Percentiles rank a stretch among this genome's conserved stretches.
These are phyloP conservation scores for Pythium periplocum DNA, from an alignment of 352 stramenopile genomes.

Conservation along the genomic window DNA sequence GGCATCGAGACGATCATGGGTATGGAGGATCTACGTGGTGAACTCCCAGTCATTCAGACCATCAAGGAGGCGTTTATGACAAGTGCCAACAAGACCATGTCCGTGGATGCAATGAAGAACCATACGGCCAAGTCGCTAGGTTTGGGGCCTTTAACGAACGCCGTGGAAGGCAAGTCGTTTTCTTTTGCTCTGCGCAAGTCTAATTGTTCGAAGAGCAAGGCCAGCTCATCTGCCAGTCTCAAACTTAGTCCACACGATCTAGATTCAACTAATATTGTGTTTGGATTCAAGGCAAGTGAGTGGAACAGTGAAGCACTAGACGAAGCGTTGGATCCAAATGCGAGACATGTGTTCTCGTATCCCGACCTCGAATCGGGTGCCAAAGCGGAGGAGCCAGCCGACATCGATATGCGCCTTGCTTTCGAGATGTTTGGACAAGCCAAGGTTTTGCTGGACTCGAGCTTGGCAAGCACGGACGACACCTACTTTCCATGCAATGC, in stretches of 20 bases:
- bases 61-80: no score
- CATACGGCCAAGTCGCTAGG: no score
- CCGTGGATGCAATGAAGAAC: no score
- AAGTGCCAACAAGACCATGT: no score
- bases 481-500: slow-evolving; percentile 1
- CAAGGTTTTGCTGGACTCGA: slow-evolving; percentile 6
- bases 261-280: slow-evolving; percentile 26
- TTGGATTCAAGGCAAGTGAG: slow-evolving; percentile 34
- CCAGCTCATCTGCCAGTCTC: no score
- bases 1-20: no score
- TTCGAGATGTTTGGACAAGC: slow-evolving; percentile 2
- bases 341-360: slow-evolving; percentile 1
- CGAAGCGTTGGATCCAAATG: slow-evolving; percentile 6
- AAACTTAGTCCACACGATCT: slow-evolving; percentile 35
- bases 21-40: no score
- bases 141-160: no score
- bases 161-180: no score
- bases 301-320: slow-evolving; percentile 36
- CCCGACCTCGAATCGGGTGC: background rate
- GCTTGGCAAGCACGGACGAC: slow-evolving; percentile 4
- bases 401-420: slow-evolving; percentile 6
- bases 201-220: no score
- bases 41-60: no score
- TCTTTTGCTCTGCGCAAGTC: no score
- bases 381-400: background rate